Base-by-base conservation (phyloP, 257 asterid genomes). In the Agastache rugosa region DNA sequence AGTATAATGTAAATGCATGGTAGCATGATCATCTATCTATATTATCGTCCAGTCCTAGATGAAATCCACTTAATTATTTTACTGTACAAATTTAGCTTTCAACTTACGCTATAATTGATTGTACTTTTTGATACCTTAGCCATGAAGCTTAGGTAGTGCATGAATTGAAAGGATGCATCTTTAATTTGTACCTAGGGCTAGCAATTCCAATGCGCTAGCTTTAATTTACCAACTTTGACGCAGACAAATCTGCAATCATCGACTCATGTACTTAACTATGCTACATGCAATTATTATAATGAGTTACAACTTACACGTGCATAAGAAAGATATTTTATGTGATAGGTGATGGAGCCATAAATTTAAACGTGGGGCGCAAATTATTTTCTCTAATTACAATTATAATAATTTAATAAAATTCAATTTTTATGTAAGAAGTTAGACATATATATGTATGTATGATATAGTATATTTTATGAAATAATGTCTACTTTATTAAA, bases 121-220 rank as follows among this genome's bases (percentile, higher is more conserved):
- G 1, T 3, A 19, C 75, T 10, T 22, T 41, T 12, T 39, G 2
- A 44, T n/a, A 44, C 71, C 80, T 76, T 76, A 60, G 80, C 47
- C 65, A 25, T 42, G 60, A 76, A 76, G 80, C 19, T 59, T n/a
- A n/a, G n/a, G n/a, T 11, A 29, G 50, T 48, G 51, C 51, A 61
- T 34, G 44, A 29, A 29, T 4, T 37, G 44, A 25, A 58, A 58
- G 47, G 63, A 23, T 8, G 23, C 22, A 3, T 68, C 17, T 68
- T 48, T 17, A 31, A 29, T 60, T 60, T 16, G 27, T 44, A 16
- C 60, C 29, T 17, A n/a, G n/a, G n/a, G n/a, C n/a, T n/a, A 53
- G 14, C 60, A 53, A 54, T 54, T 54, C 20, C 31, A 5, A 20
- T 51, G 50, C 11, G 12, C 58, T 51, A n/a, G n/a, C n/a, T n/a